phyloP scores from a whole-genome alignment of 2,329 filamentous ascomycete genomes.

The Microcyclospora tardicrescens region DNA sequence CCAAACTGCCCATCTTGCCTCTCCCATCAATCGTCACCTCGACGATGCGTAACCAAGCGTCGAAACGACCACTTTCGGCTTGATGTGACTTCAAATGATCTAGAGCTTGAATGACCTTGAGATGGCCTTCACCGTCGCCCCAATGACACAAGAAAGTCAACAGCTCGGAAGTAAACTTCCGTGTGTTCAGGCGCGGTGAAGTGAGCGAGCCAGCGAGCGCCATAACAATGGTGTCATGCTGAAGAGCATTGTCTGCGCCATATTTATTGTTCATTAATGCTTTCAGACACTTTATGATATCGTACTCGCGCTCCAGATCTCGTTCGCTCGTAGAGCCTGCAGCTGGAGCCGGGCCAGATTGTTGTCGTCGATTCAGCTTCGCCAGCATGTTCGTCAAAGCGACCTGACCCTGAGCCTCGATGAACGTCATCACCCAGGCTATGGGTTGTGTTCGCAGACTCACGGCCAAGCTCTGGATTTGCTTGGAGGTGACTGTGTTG shows the following conservation, averaged over 20 bases:
- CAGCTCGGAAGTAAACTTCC: conserved; percentile 92
- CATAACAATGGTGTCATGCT: conserved; percentile 79
- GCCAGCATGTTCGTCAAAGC: conserved; percentile 85
- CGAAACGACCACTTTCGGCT: conserved; percentile 88
- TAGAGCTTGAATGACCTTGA: conserved; percentile 86
- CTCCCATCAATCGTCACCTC: conserved; percentile 94
- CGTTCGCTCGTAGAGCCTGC: conserved; percentile 50
- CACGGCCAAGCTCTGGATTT: conserved; percentile 84
- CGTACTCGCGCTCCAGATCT: conserved; percentile 83
- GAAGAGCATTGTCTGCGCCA: conserved; percentile 86
- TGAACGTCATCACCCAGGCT: conserved; percentile 89
- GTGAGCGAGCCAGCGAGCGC: conserved; percentile 77
- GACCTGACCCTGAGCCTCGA: conserved; percentile 94
- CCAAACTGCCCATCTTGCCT: conserved; percentile 96
- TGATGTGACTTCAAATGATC: conserved; percentile 80
- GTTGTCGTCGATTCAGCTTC: conserved; percentile 84
- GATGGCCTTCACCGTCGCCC: conserved; percentile 75
- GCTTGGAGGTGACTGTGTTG: conserved; percentile 81
- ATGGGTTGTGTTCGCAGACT: conserved; percentile 93
- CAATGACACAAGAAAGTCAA: conserved; percentile 93
- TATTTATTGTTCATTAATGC: conserved; percentile 99
- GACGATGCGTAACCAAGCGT: conserved; percentile 96
- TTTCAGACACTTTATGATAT: conserved; percentile 95
- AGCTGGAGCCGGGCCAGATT: conserved; percentile 53
- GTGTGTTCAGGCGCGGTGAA: conserved; percentile 76